phyloP scores from a whole-genome alignment of 1,284 basidiomycete genomes.

The Coniferiporia sulphurascens region DNA sequence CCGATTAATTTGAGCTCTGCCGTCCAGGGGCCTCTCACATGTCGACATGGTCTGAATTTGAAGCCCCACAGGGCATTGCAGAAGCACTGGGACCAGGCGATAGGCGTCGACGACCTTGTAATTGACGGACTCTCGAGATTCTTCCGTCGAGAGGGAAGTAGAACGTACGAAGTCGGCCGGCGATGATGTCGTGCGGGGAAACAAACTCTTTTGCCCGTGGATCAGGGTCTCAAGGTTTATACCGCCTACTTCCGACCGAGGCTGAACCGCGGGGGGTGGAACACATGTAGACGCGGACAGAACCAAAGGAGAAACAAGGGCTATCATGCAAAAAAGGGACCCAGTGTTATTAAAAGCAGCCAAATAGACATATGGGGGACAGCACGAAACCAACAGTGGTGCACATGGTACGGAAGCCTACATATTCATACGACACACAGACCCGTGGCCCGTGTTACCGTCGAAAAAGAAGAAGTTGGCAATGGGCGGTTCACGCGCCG shows the following conservation, averaged over 20 bases:
- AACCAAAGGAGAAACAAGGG: neutral
- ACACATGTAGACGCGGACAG: neutral
- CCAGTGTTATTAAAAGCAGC: neutral
- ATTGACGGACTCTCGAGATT: neutral
- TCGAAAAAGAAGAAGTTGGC: conserved; percentile 92
- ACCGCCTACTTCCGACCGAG: neutral
- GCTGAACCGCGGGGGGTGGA: neutral
- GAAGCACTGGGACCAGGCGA: neutral
- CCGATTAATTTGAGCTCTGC: neutral
- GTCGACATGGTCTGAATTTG: neutral
- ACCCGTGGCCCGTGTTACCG: conserved; percentile 72
- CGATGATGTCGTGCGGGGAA: conserved; percentile 5
- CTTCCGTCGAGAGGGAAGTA: neutral
- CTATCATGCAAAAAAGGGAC: neutral
- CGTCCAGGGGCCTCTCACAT: neutral
- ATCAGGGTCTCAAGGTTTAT: neutral
- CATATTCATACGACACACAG: conserved; percentile 55
- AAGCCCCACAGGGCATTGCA: neutral
- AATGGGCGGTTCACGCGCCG: conserved; percentile 86
- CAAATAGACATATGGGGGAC: neutral
- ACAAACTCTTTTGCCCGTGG: neutral
- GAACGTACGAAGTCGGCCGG: neutral
- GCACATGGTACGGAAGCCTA: conserved; percentile 20
- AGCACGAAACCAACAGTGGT: neutral
- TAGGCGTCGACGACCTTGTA: neutral